Percentiles rank a stretch among this genome's conserved stretches.
Evolutionary conservation across 768 basidiomycete species (phyloP).

Genomic region (Hygrocybe coccinea): DNA sequence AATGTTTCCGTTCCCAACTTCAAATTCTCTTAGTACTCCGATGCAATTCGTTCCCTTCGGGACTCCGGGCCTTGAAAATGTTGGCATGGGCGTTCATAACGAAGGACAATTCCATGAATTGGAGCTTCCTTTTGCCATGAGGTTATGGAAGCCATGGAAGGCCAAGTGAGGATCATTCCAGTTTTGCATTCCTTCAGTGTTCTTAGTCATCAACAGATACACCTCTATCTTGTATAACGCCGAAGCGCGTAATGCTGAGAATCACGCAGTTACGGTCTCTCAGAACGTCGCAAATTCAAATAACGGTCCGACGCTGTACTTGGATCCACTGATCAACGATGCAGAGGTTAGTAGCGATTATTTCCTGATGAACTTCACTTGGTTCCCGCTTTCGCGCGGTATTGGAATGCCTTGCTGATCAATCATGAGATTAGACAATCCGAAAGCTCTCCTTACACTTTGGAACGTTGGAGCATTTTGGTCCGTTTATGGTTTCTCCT

Average conservation of each 20-base stretch:
- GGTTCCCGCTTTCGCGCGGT: neutral
- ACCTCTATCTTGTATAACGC: slow-evolving; percentile 50
- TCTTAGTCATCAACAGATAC: slow-evolving; percentile 22
- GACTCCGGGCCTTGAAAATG: slow-evolving; percentile 10
- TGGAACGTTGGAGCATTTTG: slow-evolving; percentile 59
- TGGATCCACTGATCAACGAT: slow-evolving; percentile 57
- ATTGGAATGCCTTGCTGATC: neutral
- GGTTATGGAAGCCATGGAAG: slow-evolving; percentile 48
- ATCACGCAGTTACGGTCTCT: slow-evolving; percentile 18
- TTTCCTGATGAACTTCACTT: neutral
- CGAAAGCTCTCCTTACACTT: slow-evolving; percentile 52
- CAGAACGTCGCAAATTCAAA: slow-evolving; percentile 11
- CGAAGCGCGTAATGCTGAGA: slow-evolving; percentile 46
- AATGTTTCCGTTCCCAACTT: neutral
- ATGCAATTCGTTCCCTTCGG: slow-evolving; percentile 30
- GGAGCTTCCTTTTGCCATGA: slow-evolving; percentile 57
- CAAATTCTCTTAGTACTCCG: slow-evolving; percentile 31
- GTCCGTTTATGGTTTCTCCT: slow-evolving; percentile 16
- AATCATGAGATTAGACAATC: slow-evolving; percentile 40
- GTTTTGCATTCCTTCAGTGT: slow-evolving; percentile 2
- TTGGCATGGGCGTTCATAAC: slow-evolving; percentile 14
- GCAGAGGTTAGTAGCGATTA: slow-evolving; percentile 41
- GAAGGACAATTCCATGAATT: slow-evolving; percentile 35
- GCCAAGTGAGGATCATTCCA: slow-evolving; percentile 41
- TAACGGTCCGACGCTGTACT: slow-evolving; percentile 36